Evolutionary conservation across 2,329 filamentous ascomycete species (phyloP).

Genomic region (Neofusicoccum umdonicola): DNA sequence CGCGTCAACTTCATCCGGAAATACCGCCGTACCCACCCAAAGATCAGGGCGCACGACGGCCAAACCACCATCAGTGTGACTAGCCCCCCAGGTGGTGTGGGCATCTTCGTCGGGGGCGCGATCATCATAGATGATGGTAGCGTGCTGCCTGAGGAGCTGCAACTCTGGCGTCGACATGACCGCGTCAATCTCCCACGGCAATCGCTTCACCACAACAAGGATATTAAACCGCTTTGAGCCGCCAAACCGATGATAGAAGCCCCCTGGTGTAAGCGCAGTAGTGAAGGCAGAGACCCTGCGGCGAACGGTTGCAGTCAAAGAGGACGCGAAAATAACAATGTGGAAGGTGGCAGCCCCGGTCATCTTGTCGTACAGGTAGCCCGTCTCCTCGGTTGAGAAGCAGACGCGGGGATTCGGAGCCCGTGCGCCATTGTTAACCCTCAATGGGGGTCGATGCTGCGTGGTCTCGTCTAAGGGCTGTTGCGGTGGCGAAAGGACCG

Average conservation of each 20-base stretch:
- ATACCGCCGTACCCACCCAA: constrained; percentile 18
- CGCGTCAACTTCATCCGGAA: constrained; percentile 14
- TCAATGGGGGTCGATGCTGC: constrained; percentile 13
- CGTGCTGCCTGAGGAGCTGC: constrained; percentile 15
- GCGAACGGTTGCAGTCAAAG: constrained; percentile 22
- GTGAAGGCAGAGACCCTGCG: constrained; percentile 21
- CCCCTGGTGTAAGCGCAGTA: constrained; percentile 18
- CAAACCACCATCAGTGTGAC: constrained; percentile 24
- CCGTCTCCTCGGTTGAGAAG: constrained; percentile 23
- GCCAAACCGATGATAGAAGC: constrained; percentile 30
- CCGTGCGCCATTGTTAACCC: constrained; percentile 29
- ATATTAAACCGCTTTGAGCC: constrained; percentile 28
- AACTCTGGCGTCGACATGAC: constrained; percentile 11
- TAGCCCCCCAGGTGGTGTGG: constrained; percentile 22
- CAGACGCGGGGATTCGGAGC: constrained; percentile 33
- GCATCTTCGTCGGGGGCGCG: constrained; percentile 29
- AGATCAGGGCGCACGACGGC: constrained; percentile 23
- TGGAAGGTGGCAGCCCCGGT: constrained; percentile 28
- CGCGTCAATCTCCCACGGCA: constrained; percentile 25
- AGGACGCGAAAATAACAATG: constrained; percentile 29
- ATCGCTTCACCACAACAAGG: constrained; percentile 27
- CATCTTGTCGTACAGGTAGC: constrained; percentile 34
- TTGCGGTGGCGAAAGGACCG: neutral
- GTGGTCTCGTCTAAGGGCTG: neutral
- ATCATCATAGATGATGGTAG: constrained; percentile 27